Evolutionary conservation across 192 early-diverging fungal species (phyloP).

Genomic region (Phlyctochytrium bullatum): DNA sequence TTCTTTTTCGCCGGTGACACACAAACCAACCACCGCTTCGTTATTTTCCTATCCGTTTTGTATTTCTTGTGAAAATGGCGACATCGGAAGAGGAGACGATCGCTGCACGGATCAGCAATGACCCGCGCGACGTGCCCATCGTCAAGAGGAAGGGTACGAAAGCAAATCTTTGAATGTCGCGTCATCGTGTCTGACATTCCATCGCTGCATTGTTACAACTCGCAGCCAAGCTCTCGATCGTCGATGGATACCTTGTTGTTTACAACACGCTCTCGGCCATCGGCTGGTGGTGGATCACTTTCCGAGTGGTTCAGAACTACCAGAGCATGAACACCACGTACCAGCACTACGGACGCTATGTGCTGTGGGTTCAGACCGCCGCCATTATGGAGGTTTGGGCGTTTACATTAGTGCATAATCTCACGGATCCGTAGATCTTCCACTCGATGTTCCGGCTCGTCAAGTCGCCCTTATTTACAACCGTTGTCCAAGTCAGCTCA

Average conservation of each 20-base stretch:
- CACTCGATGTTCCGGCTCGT: conserved; percentile 65
- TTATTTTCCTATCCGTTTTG: too few relatives aligned
- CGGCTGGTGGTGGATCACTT: conserved; percentile 80
- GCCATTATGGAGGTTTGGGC: conserved; percentile 6
- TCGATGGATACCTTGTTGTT: conserved; percentile 67
- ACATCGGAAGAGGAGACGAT: too few relatives aligned
- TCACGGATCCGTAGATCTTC: conserved; percentile 17
- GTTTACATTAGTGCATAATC: not conserved
- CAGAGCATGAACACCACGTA: not conserved
- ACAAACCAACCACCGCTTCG: too few relatives aligned
- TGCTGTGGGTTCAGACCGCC: not conserved
- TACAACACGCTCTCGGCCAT: conserved; percentile 82
- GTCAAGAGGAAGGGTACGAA: too few relatives aligned
- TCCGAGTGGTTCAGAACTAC: conserved; percentile 16
- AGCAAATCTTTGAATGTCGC: too few relatives aligned
- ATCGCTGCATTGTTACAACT: not conserved
- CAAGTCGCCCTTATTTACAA: conserved; percentile 75
- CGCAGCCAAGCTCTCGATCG: not conserved
- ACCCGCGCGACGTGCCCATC: too few relatives aligned
- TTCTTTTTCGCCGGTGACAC: too few relatives aligned
- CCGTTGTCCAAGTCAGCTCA: conserved; percentile 82
- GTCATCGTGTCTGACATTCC: not conserved
- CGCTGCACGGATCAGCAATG: too few relatives aligned
- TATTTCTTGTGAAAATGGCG: too few relatives aligned
- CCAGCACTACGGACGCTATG: not conserved